Percentiles rank a stretch among this genome's conserved stretches.
phyloP scores from a whole-genome alignment of 2,329 filamentous ascomycete species.

The Penicillium sp. region DNA sequence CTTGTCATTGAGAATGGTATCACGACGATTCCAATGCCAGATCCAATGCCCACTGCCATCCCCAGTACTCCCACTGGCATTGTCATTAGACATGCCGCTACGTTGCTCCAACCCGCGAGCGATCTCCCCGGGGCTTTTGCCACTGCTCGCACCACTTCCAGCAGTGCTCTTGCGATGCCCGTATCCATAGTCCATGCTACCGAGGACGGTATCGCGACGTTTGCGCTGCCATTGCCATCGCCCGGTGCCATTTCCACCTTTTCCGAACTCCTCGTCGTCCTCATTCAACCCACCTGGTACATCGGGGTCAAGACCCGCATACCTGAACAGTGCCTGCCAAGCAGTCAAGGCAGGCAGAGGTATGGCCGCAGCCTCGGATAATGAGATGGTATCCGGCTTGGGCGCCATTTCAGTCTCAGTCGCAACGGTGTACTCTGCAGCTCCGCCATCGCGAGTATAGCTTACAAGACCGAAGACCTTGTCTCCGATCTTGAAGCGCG shows the following conservation, averaged over 20 bases:
- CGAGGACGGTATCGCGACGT: conserved; percentile 2
- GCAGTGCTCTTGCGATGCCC: conserved; percentile 5
- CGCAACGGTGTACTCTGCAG: conserved; percentile 43
- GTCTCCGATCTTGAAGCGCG: conserved; percentile 44
- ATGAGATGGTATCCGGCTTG: conserved; percentile 40
- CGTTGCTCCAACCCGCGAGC: background rate
- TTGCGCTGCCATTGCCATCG: conserved; percentile 8
- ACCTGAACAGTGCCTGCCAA: conserved; percentile 44
- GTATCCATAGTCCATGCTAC: conserved; percentile 4
- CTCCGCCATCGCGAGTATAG: conserved; percentile 42
- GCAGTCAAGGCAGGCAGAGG: conserved; percentile 43
- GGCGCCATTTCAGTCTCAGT: conserved; percentile 40
- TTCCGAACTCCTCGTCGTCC: background rate
- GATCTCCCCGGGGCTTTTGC: background rate
- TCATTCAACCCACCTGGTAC: conserved; percentile 2
- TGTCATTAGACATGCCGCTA: background rate
- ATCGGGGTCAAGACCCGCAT: conserved; percentile 36
- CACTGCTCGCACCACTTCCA: background rate
- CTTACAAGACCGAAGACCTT: conserved; percentile 42
- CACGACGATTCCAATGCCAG: conserved; percentile 8
- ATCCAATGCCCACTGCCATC: conserved; percentile 8
- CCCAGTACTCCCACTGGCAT: conserved; percentile 1
- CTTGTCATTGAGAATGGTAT: background rate
- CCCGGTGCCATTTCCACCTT: background rate
- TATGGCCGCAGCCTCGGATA: conserved; percentile 38